Base-by-base conservation (phyloP, 2,329 filamentous ascomycete species). In the Fusarium sp. region DNA sequence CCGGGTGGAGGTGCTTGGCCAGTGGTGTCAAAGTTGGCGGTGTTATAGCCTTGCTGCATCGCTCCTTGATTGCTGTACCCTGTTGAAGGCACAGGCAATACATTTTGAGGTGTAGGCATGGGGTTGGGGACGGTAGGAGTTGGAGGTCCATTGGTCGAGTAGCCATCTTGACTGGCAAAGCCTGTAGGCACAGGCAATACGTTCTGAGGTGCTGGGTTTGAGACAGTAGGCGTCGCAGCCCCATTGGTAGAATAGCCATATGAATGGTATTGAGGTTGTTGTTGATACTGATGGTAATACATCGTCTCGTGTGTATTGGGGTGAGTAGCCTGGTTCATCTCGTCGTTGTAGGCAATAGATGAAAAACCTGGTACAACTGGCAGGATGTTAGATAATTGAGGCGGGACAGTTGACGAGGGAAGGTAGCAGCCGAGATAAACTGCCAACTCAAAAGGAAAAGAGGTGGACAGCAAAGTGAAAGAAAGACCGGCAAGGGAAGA, bases 1-100 rank as follows among this genome's bases (percentile, higher is more conserved):
- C 94, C 94, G 4, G 91, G 91, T 8, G 95, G 95, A 15, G 93
- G 91, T 58, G 96, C 81, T 76, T 98, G 95, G 8, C 95, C 95
- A n/a, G 92, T 96, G 7, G 89, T 90, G 74, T 98, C 95, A 66
- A 87, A 88, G 5, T 81, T 78, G 75, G 73, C 38, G 29, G 26
- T 60, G 22, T 32, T 61, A 19, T 60, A 60, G 31, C 56, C 38
- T 47, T 85, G 84, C 42, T 81, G 80, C 73, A 85, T 83, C 32
- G 69, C 57, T 19, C 77, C 79, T 41, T 85, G 79, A 68, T 80
- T 81, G 50, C 77, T 71, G 15, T 83, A 79, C 58, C 90, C 80
- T 50, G 57, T 49, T 19, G 19, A 19, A 50, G 91, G 91, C 7
- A 93, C 81, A 34, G 92, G 86, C 62, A 95, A 84, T 6, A 91